These are phyloP conservation scores for Torrubiella hemipterigena DNA, from an alignment of 2,329 filamentous ascomycete genomes.

Conservation along the genomic window DNA sequence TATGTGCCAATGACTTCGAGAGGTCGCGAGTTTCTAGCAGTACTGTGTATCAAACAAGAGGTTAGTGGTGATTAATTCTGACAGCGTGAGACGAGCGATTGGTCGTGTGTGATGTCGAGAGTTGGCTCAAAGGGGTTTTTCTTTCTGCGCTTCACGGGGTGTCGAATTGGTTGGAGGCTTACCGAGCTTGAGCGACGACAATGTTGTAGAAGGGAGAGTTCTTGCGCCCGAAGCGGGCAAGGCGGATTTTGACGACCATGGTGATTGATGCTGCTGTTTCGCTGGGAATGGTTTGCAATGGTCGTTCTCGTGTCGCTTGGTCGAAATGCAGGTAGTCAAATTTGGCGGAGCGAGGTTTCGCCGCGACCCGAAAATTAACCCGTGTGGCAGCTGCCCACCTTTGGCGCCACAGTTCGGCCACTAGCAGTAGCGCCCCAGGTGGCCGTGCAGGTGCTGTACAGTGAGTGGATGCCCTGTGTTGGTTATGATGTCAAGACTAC, in stretches of 20 bases:
- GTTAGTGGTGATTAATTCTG: background rate
- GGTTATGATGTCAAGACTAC: background rate
- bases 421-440: too few species aligned
- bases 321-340: background rate
- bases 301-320: too few species aligned
- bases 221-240: constrained; percentile 83
- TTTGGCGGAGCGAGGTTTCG: constrained; percentile 6
- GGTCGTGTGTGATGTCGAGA: too few species aligned
- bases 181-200: constrained; percentile 87
- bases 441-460: too few species aligned
- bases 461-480: background rate
- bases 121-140: too few species aligned
- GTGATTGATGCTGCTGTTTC: constrained; percentile 5
- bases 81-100: too few species aligned
- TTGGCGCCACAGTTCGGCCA: too few species aligned
- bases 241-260: constrained; percentile 90
- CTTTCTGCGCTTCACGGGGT: background rate
- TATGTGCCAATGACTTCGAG: constrained; percentile 85
- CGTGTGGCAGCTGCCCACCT: too few species aligned
- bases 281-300: background rate
- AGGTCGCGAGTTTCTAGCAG: constrained; percentile 75
- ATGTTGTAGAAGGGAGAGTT: constrained; percentile 97
- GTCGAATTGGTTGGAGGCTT: constrained; percentile 16
- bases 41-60: constrained; percentile 35
- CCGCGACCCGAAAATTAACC: too few species aligned